Evolutionary conservation across 1,139 yeast species (phyloP), one percentile per base, ranked within the genome.

Genomic region (Yamadazyma jaroonii): DNA sequence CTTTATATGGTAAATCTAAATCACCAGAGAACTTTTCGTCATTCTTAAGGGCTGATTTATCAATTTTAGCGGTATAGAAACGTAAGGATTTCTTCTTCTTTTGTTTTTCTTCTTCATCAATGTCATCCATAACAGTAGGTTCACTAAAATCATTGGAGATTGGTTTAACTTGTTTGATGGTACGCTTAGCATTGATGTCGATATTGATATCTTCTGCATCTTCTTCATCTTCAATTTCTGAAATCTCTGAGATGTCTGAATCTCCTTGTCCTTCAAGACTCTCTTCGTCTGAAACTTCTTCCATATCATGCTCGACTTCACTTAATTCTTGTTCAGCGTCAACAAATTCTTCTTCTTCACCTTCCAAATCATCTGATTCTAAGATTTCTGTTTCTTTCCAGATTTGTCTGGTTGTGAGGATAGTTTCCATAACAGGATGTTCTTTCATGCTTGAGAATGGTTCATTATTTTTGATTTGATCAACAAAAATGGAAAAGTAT

Each of bases 31-130:
- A 78, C 47, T 67, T 73, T 44, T 79, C 84, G 37, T 44, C 45
- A 44, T 73, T 75, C 39, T 64, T 63, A 46, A 77, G 74, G 29
- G 76, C 79, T 36, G 86, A 85, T 62, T 86, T 90, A 59, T 89
- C 97, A 61, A 92, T 90, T 64, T 90, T 92, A 43, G 97, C 86
- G 1, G 98, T 92, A 72, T 92, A 92, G 80, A 92, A 94, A 50
- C 97, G 81, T 52, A 92, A 77, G 1, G 95, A 78, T 60, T 80
- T 82, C 68, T 85, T 87, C 54, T 95, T 82, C 31, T 81, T 79
- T 40, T 74, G 77, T 59, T 92, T 89, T 38, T 90, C 98, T 56
- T 88, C 95, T 44, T 77, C 74, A 58, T 92, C 97, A 35, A 88
- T 81, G 24, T 61, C 71, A 25, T 83, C 92, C 36, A 84, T 87